Conservation (phyloP, 352 stramenopile species). For the Globisporangium yorkense region DNA sequence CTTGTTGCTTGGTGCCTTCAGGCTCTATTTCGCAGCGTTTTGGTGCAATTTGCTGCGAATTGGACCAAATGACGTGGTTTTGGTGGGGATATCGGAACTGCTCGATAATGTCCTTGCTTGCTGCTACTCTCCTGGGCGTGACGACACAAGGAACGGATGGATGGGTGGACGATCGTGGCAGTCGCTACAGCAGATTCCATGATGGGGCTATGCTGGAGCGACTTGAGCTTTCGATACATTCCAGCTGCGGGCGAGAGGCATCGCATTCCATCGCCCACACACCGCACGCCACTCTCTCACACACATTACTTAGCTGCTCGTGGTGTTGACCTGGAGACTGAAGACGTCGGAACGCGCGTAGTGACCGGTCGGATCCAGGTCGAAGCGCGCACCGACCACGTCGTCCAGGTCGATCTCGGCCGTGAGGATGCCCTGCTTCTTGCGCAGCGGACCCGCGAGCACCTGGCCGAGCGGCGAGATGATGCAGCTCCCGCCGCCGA, state of each 20-base stretch:
- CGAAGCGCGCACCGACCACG: constrained; percentile 15
- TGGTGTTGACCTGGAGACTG: constrained; percentile 10
- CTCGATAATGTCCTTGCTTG: no score
- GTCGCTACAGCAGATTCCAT: no score
- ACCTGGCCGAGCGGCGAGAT: constrained; percentile 19
- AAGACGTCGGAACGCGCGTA: constrained; percentile 21
- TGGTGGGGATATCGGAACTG: neutral
- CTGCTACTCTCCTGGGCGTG: no score
- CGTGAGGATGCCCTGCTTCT: constrained; percentile 14
- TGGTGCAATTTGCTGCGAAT: no score
- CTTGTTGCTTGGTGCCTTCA: neutral
- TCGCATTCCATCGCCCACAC: no score
- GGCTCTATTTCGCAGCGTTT: no score
- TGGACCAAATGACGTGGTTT: no score
- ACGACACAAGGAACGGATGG: neutral
- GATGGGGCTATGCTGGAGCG: no score
- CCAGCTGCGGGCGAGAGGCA: no score
- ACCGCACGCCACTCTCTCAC: neutral
- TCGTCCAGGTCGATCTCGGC: constrained; percentile 21
- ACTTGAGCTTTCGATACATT: no score
- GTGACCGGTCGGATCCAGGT: constrained; percentile 18
- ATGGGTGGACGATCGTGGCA: no score
- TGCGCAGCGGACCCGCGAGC: constrained; percentile 18
- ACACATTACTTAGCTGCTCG: neutral
- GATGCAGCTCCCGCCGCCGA: constrained; percentile 22